phyloP scores from a whole-genome alignment of 2,329 filamentous ascomycete genomes.

The Tricladium varicosporioides region DNA sequence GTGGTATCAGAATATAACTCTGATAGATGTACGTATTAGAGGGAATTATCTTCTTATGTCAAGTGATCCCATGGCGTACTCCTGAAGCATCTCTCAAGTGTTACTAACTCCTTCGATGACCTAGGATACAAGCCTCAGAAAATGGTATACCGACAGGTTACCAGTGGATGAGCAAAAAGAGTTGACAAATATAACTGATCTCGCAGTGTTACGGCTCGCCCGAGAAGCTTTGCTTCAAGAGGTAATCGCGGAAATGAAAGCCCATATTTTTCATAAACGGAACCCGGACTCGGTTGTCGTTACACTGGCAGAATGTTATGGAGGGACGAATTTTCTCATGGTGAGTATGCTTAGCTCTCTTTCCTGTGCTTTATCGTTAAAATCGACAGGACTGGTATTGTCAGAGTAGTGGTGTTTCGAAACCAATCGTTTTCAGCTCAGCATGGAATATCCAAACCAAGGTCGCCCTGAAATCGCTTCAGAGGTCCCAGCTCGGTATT shows the following conservation, averaged over 20 bases:
- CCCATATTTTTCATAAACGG: slow-evolving; percentile 2
- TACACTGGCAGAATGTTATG: too few relatives aligned
- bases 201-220: slow-evolving; percentile 18
- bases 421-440: slow-evolving; percentile 52
- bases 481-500: slow-evolving; percentile 53
- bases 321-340: too few relatives aligned
- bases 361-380: slow-evolving; percentile 2
- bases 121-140: slow-evolving; percentile 46
- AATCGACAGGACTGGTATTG: slow-evolving; percentile 44
- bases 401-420: slow-evolving; percentile 45
- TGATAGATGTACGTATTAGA: too few relatives aligned
- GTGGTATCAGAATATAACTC: slow-evolving; percentile 51
- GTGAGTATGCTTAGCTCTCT: too few relatives aligned
- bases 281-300: too few relatives aligned
- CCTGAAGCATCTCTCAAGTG: too few relatives aligned
- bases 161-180: slow-evolving; percentile 10
- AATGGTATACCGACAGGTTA: slow-evolving; percentile 45
- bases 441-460: slow-evolving; percentile 56
- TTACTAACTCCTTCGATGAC: too few relatives aligned
- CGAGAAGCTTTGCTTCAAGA: slow-evolving; percentile 19
- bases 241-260: slow-evolving; percentile 2
- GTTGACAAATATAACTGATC: slow-evolving; percentile 15
- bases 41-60: too few relatives aligned
- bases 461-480: slow-evolving; percentile 50
- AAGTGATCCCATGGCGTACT: too few relatives aligned